These are phyloP conservation scores for Penicillium sp. DNA, from an alignment of 2,329 filamentous ascomycete species.

Conservation along the genomic window DNA sequence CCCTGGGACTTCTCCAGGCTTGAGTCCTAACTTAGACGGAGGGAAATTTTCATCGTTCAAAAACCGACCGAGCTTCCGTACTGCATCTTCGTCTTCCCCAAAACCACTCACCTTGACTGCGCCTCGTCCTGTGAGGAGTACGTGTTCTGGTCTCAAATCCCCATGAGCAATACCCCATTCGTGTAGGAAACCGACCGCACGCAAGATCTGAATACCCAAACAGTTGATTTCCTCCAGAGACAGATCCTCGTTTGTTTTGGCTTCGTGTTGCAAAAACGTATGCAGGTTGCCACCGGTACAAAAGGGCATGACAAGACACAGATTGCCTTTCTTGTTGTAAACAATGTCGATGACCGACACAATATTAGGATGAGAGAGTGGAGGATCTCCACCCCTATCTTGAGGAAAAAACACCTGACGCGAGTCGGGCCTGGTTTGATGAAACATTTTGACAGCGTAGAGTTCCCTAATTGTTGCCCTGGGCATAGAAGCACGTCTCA, in stretches of 20 bases:
- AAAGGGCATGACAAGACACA: slow-evolving; percentile 12
- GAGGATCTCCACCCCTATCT: neutral
- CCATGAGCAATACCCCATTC: slow-evolving; percentile 1
- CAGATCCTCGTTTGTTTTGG: neutral
- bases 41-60: neutral
- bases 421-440: neutral
- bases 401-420: neutral
- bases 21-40: neutral
- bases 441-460: slow-evolving; percentile 7
- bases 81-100: slow-evolving; percentile 6
- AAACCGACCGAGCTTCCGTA: neutral
- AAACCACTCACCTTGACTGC: slow-evolving; percentile 8
- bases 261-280: neutral
- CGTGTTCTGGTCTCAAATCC: slow-evolving; percentile 4
- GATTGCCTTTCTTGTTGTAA: slow-evolving; percentile 3
- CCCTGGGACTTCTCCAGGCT: neutral
- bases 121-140: slow-evolving; percentile 4
- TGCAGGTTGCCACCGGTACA: slow-evolving; percentile 4
- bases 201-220: slow-evolving; percentile 1
- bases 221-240: neutral
- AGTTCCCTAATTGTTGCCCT: slow-evolving; percentile 4
- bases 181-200: slow-evolving; percentile 2
- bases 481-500: neutral
- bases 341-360: slow-evolving; percentile 4
- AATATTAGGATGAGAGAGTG: slow-evolving; percentile 6